Evolutionary conservation across 2,329 filamentous ascomycete genomes (phyloP), one percentile per base, ranked within the genome.

Genomic region (Orbilia javanica): DNA sequence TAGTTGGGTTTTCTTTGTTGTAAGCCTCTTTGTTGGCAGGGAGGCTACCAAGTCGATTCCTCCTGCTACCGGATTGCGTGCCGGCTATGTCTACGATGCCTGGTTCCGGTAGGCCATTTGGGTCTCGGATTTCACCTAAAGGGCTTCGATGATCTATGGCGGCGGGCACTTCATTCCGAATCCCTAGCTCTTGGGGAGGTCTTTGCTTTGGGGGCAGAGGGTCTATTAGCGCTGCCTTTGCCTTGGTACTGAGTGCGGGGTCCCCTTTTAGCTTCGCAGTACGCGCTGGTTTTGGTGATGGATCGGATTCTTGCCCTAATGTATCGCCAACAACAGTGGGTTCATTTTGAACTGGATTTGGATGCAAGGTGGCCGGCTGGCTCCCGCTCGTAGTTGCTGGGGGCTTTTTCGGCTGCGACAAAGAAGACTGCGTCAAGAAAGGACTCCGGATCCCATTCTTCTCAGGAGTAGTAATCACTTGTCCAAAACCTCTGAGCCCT

Each of bases 71-170:
- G 5, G 52, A 31, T n/a, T 57, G 52, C 18, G 5, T 29, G 31
- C 5, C 22, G n/a, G 8, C 3, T 15, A n/a, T 36, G n/a, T 11
- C 10, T 22, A 1, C 7, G 6, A 10, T 42, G 13, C 34, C 20
- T 1, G 20, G 55, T 27, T 29, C 55, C 20, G 5, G 10, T 13
- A 22, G 27, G 29, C 20, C 22, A 42, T 77, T 70, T 4, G 66
- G 73, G 22, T 60, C 36, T 7, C 42, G 57, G 34, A 77, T 77
- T 53, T 77, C 73, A 4, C 46, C 39, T 31, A 77, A 44, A 34
- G 73, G 65, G 10, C 44, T 48, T n/a, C 72, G 44, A 44, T 22
- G 13, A 4, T 7, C n/a, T 2, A 13, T 18, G 34, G 20, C 3
- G 2, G 4, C 20, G 10, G 36, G 22, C 11, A 8, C 20, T 34